Evolutionary conservation across 495 filamentous ascomycete species (phyloP).

Genomic region (Aspergillus leporis): DNA sequence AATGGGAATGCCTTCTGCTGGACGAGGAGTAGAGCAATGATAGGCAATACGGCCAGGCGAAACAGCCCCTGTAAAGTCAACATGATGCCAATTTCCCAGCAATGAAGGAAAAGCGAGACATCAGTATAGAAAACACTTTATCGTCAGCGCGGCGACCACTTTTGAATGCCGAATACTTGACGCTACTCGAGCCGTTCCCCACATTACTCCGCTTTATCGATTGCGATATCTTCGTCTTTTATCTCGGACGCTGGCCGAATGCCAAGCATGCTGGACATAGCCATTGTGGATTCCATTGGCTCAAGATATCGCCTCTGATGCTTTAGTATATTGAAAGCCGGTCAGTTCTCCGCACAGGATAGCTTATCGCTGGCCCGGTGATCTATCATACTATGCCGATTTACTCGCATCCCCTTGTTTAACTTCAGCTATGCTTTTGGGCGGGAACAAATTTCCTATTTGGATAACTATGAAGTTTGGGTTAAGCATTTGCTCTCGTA

Average conservation of each 20-base stretch:
- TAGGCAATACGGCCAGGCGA: constrained; percentile 7
- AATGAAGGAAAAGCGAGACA: background rate
- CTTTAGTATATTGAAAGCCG: constrained; percentile 9
- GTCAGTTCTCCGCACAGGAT: constrained; percentile 5
- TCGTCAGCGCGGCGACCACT: background rate
- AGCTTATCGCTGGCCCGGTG: background rate
- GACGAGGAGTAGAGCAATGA: background rate
- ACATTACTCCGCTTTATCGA: constrained; percentile 6
- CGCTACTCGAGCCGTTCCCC: background rate
- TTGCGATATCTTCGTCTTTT: background rate
- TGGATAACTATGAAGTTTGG: background rate
- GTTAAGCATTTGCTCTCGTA: background rate
- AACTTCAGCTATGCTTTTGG: background rate
- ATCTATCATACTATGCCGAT: background rate
- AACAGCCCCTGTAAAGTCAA: background rate
- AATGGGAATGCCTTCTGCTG: background rate
- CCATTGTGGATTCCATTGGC: background rate
- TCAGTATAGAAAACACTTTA: background rate
- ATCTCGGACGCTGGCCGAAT: constrained; percentile 8
- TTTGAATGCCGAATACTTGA: background rate
- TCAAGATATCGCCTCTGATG: constrained; percentile 3
- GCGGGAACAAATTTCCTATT: background rate
- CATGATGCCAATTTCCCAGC: background rate
- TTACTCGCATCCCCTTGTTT: background rate
- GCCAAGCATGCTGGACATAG: background rate